Evolutionary conservation across 1,284 basidiomycete species (phyloP).

Genomic region (Cryptococcus depauperatus): DNA sequence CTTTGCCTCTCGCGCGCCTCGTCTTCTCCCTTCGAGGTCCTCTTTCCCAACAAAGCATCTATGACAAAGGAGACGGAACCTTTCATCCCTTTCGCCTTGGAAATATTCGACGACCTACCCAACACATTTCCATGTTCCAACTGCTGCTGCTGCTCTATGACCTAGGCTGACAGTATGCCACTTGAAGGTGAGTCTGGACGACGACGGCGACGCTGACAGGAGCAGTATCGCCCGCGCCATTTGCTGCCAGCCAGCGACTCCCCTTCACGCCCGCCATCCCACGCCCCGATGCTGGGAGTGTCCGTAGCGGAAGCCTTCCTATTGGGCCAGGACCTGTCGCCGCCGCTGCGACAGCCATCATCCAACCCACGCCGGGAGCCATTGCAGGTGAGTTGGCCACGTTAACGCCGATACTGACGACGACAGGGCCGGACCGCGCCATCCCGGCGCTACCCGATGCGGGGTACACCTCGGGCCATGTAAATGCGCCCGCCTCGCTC

Average conservation of each 20-base stretch:
- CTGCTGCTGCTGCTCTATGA: too few relatives aligned
- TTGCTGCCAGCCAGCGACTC: slow-evolving; percentile 20
- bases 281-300: slow-evolving; percentile 7
- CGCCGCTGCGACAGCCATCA: slow-evolving; percentile 22
- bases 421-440: slow-evolving; percentile 23
- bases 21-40: too few relatives aligned
- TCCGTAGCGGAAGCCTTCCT: slow-evolving; percentile 6
- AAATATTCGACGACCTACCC: too few relatives aligned
- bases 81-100: too few relatives aligned
- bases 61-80: too few relatives aligned
- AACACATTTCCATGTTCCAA: too few relatives aligned
- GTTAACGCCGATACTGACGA: neutral
- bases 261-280: slow-evolving; percentile 27
- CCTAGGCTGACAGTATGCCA: too few relatives aligned
- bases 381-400: slow-evolving; percentile 22
- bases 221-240: too few relatives aligned
- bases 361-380: slow-evolving; percentile 25
- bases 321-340: slow-evolving; percentile 12
- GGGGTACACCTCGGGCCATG: slow-evolving; percentile 25
- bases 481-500: slow-evolving; percentile 7
- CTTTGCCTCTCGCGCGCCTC: too few relatives aligned
- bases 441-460: slow-evolving; percentile 31
- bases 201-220: too few relatives aligned
- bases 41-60: too few relatives aligned
- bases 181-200: too few relatives aligned